Percentiles rank a stretch among this genome's conserved stretches.
Conservation (phyloP, 768 basidiomycete genomes). For the Xerocomus potaroensis region DNA sequence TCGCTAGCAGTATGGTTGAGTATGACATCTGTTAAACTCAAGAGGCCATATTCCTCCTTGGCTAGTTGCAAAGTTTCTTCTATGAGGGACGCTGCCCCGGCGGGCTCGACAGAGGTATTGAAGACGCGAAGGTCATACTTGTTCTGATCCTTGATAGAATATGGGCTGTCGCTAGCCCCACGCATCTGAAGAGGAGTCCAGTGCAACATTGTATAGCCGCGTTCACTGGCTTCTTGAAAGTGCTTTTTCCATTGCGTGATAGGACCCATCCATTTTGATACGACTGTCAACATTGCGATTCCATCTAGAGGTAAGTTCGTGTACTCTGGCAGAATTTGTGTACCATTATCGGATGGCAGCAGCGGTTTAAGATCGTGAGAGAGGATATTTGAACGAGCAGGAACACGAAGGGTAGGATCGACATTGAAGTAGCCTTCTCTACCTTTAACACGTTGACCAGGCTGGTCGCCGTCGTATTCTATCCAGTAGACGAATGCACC, state of each 20-base stretch:
- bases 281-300: constrained; percentile 80
- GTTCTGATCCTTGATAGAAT: constrained; percentile 87
- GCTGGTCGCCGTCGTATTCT: constrained; percentile 70
- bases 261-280: constrained; percentile 98
- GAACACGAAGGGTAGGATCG: constrained; percentile 80
- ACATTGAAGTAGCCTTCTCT: constrained; percentile 95
- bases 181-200: constrained; percentile 93
- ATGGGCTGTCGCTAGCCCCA: constrained; percentile 87
- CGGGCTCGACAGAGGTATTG: constrained; percentile 34
- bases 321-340: constrained; percentile 43
- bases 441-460: constrained; percentile 66
- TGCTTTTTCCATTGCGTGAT: constrained; percentile 71
- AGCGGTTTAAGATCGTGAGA: constrained; percentile 49
- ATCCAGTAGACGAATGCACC: constrained; percentile 96
- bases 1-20: constrained; percentile 97
- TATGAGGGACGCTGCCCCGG: constrained; percentile 54
- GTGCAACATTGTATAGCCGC: constrained; percentile 98
- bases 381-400: constrained; percentile 72
- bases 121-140: constrained; percentile 80
- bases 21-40: constrained; percentile 92
- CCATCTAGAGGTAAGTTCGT: constrained; percentile 83
- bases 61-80: constrained; percentile 65
- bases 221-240: constrained; percentile 77
- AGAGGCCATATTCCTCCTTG: constrained; percentile 80
- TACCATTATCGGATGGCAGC: constrained; percentile 49